Conservation (phyloP, 1,139 yeast genomes). For the Pichia norvegensis region DNA sequence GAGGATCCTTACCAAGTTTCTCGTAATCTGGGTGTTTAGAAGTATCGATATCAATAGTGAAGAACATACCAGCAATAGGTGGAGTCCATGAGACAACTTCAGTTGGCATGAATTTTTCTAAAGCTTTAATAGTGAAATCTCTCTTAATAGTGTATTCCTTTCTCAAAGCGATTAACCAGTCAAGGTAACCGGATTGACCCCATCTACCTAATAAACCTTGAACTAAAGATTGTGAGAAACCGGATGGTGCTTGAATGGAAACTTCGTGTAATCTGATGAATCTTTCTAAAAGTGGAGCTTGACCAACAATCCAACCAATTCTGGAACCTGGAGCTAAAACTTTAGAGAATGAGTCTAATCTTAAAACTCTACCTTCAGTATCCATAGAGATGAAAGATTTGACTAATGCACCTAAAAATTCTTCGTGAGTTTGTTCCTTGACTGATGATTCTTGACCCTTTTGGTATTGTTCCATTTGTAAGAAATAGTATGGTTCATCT, state of each 20-base stretch:
- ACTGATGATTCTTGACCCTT: slow-evolving; percentile 35
- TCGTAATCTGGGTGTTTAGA: slow-evolving; percentile 67
- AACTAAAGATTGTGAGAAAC: slow-evolving; percentile 66
- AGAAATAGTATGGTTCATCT: slow-evolving; percentile 92
- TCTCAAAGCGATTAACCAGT: slow-evolving; percentile 84
- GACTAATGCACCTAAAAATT: slow-evolving; percentile 60
- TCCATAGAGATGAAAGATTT: slow-evolving; percentile 76
- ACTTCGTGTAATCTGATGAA: slow-evolving; percentile 72
- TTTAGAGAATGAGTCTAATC: slow-evolving; percentile 88
- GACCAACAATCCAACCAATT: slow-evolving; percentile 87
- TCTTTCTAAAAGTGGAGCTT: slow-evolving; percentile 56
- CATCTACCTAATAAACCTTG: slow-evolving; percentile 51
- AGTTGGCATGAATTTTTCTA: slow-evolving; percentile 52
- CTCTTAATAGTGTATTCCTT: slow-evolving; percentile 73
- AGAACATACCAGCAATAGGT: slow-evolving; percentile 93
- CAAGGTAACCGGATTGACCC: slow-evolving; percentile 72
- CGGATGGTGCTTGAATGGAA: slow-evolving; percentile 73
- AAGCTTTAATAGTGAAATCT: slow-evolving; percentile 67
- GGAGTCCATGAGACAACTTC: slow-evolving; percentile 50
- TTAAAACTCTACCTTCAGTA: slow-evolving; percentile 80
- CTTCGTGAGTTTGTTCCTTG: slow-evolving; percentile 34
- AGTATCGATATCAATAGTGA: slow-evolving; percentile 69
- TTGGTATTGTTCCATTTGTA: slow-evolving; percentile 73
- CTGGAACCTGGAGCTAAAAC: slow-evolving; percentile 90
- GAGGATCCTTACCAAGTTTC: slow-evolving; percentile 46